These are phyloP conservation scores for Lavandula angustifolia DNA, from an alignment of 257 asterid genomes.

Conservation along the genomic window DNA sequence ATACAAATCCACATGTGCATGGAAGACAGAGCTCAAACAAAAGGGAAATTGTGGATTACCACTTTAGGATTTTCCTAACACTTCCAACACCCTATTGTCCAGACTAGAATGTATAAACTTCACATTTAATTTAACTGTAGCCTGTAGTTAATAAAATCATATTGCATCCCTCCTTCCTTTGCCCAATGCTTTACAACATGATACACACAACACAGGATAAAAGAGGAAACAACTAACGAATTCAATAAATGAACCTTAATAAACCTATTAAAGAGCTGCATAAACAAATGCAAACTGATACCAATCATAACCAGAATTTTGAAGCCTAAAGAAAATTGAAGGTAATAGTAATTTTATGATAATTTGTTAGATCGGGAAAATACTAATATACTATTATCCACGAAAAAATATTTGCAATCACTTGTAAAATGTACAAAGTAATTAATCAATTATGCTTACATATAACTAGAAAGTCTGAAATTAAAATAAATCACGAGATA, in stretches of 20 bases:
- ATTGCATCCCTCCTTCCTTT: not conserved
- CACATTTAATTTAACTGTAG: not conserved
- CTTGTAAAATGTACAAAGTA: not conserved
- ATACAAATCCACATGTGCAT: not conserved
- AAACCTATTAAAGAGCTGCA: not conserved
- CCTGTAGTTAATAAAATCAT: not conserved
- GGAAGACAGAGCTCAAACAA: not conserved
- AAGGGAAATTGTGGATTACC: not conserved
- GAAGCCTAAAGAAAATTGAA: not conserved
- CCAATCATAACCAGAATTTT: not conserved
- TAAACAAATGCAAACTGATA: not conserved
- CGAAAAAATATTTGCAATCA: not conserved
- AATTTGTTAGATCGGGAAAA: too few relatives aligned
- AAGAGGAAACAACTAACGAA: not conserved
- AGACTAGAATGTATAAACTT: not conserved
- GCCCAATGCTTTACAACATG: not conserved
- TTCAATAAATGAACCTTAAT: not conserved
- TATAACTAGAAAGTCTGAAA: not conserved
- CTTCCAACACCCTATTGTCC: not conserved
- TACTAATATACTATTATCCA: too few relatives aligned
- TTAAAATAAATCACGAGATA: not conserved
- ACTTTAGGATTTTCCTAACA: not conserved
- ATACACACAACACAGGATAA: not conserved
- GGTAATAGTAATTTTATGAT: too few relatives aligned
- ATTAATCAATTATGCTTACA: not conserved